Evolutionary conservation across 2,329 filamentous ascomycete genomes (phyloP).

Genomic region (Colletotrichum eleusines): DNA sequence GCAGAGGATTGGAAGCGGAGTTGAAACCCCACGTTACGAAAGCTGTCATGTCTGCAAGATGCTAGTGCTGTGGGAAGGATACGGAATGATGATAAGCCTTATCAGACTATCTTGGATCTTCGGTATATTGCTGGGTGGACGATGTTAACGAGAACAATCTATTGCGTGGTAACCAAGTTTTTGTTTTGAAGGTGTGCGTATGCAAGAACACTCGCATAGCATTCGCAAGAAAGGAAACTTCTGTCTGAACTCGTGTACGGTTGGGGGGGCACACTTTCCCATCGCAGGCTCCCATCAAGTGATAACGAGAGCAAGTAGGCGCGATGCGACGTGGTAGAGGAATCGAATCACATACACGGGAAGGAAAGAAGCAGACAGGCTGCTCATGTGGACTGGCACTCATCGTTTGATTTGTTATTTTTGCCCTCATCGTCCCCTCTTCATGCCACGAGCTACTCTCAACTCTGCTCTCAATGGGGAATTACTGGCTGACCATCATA

Average conservation of each 20-base stretch:
- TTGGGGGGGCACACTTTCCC: not conserved
- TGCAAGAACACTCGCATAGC: not conserved
- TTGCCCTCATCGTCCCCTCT: not conserved
- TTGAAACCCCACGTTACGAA: constrained; percentile 5
- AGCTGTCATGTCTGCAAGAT: not conserved
- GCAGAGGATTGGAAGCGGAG: not conserved
- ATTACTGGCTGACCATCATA: constrained; percentile 23
- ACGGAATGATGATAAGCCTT: not conserved
- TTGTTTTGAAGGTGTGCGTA: no score
- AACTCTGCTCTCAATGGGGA: not conserved
- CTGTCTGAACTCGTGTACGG: not conserved
- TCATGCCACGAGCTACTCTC: not conserved
- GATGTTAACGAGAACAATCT: not conserved
- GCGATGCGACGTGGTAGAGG: not conserved
- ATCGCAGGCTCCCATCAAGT: not conserved
- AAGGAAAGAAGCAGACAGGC: not conserved
- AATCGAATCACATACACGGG: not conserved
- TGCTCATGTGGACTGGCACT: not conserved
- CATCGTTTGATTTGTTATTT: not conserved
- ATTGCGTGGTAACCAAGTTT: not conserved
- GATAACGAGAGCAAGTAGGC: not conserved
- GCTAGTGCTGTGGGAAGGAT: not conserved
- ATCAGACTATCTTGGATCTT: not conserved
- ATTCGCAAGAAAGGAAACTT: not conserved
- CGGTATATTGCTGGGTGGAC: not conserved